Base-by-base conservation (phyloP, 805 yeast genomes). In the Maudiozyma saulgeensis region DNA sequence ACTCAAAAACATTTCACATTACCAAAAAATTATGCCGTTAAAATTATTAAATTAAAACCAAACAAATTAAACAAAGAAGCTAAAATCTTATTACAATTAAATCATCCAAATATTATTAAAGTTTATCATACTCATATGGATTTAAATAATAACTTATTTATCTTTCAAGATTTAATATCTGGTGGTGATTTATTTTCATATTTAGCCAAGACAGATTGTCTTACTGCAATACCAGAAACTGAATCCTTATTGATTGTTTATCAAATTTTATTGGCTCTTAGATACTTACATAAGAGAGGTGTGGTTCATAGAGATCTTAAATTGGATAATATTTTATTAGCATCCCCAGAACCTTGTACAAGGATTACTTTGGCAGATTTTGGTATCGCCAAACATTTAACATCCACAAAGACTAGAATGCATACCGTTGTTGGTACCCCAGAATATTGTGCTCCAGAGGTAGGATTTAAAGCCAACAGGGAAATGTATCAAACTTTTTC, bases 381-480 rank as follows among this genome's bases (percentile, higher is more conserved):
- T 65, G 90, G 90, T 0, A 74, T 75, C 39, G 77, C 80, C 2
- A 73, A 69, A 55, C 57, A 64, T 15, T 39, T 60, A 18, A 53
- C 61, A 6, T 50, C 57, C 7, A 46, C 58, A 0, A 19, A 44
- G 12, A 57, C 68, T 49, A 62, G 80, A 48, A 72, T 77, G 70
- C 70, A 68, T 40, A 74, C 82, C 0, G 68, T 76, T 0, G 81
- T 77, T 1, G 83, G 83, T 2, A 82, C 88, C 0, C 80, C 83
- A 0, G 88, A 82, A 58, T 82, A 82, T 56, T 75, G 81, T 50
- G 88, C 89, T 1, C 89, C 89, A 0, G 88, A 82, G 56, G 79
- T 82, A 11, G 79, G 82, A 0, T 69, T 78, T 47, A 70, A 64
- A 43, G 59, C 61, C 9, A 61, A 64, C 31, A 59, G 66, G 44